phyloP scores from a whole-genome alignment of 441 rosid species.

The Syzygium malaccense region DNA sequence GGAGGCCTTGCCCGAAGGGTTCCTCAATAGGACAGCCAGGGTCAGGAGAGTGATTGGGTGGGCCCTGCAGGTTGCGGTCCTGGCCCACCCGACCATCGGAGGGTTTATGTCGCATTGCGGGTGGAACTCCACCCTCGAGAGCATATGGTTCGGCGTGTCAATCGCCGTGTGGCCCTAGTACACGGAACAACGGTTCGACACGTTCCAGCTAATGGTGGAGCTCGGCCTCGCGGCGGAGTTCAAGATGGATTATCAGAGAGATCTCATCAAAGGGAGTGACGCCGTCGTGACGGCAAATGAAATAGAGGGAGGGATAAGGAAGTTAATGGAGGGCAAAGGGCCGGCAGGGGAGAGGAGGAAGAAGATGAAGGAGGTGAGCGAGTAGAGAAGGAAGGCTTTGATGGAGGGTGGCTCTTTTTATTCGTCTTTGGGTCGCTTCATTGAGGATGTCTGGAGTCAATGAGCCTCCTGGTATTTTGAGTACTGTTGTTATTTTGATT shows the following conservation, averaged over 20 bases:
- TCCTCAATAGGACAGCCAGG: not conserved
- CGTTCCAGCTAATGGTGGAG: not conserved
- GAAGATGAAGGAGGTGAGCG: not conserved
- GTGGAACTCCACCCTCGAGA: conserved; percentile 2
- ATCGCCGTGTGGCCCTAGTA: not conserved
- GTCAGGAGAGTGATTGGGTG: not conserved
- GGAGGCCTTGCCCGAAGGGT: not conserved
- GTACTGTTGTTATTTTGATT: not conserved
- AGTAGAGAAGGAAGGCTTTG: not conserved
- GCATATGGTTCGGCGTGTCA: not conserved
- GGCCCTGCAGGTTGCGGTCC: not conserved
- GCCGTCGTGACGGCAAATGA: not conserved
- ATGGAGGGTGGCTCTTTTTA: not conserved
- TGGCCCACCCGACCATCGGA: not conserved
- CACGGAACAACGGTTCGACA: not conserved
- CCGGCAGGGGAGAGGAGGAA: not conserved
- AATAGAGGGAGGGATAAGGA: not conserved
- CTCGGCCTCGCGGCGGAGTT: not conserved
- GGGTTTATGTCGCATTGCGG: conserved; percentile 1
- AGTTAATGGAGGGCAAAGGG: not conserved
- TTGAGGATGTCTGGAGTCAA: not conserved
- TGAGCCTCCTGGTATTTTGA: not conserved
- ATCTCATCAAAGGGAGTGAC: not conserved
- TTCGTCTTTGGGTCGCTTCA: not conserved
- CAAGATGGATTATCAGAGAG: not conserved